Conservation (phyloP, 768 basidiomycete species). For the Leucosporidium scottii region DNA sequence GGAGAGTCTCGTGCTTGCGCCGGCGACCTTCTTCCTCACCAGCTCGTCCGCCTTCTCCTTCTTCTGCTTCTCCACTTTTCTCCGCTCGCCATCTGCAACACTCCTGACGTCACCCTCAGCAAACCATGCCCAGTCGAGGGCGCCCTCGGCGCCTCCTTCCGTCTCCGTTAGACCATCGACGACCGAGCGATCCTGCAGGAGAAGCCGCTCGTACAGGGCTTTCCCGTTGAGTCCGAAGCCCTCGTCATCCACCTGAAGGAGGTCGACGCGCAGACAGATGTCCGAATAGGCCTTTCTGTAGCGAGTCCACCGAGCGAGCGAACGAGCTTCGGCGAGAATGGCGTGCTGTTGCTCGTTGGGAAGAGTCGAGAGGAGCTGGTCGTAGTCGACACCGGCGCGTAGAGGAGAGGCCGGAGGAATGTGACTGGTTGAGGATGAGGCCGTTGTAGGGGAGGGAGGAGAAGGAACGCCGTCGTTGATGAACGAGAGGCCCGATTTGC, state of each 20-base stretch:
- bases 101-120: neutral
- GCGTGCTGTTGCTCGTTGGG: neutral
- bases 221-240: too few species aligned
- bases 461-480: conserved; percentile 16
- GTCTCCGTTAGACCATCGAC: neutral
- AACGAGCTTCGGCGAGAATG: conserved; percentile 9
- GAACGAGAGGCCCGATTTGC: conserved; percentile 19
- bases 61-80: neutral
- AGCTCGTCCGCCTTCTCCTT: neutral
- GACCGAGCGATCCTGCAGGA: neutral
- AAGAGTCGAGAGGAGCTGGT: neutral
- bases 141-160: neutral
- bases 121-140: too few species aligned
- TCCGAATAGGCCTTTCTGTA: conserved; percentile 20
- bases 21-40: neutral
- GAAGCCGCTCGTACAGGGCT: neutral
- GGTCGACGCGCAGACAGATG: conserved; percentile 15
- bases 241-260: neutral
- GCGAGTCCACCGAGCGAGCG: conserved; percentile 7
- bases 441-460: conserved; percentile 8
- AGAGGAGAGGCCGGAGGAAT: neutral
- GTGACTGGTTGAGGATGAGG: neutral
- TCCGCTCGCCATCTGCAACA: neutral
- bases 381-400: neutral
- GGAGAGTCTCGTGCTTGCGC: neutral